These are phyloP conservation scores for Amylostereum chailletii DNA, from an alignment of 1,284 basidiomycete genomes.

Conservation along the genomic window DNA sequence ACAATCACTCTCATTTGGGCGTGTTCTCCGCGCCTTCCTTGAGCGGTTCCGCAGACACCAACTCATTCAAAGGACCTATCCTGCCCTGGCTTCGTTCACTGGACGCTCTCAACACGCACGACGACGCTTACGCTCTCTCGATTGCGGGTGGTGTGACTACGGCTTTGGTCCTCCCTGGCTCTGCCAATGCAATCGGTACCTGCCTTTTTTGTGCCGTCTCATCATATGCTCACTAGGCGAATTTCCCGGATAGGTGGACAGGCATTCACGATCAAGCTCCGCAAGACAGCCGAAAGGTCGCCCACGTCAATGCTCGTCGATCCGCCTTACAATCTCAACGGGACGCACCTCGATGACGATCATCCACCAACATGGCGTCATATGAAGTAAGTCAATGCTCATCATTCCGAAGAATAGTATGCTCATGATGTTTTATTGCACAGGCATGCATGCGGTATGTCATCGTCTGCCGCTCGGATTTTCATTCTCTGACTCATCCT, in stretches of 20 bases:
- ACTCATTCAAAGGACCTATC: conserved; percentile 26
- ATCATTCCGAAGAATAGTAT: not conserved
- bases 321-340: conserved; percentile 29
- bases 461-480: not conserved
- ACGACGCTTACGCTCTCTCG: conserved; percentile 25
- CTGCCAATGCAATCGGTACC: conserved; percentile 35
- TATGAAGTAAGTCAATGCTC: conserved; percentile 25
- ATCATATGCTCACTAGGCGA: too few species aligned
- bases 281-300: conserved; percentile 32
- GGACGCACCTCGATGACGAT: conserved; percentile 17
- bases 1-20: conserved; percentile 20
- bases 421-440: not conserved
- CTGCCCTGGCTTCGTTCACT: conserved; percentile 39
- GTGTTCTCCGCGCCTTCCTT: conserved; percentile 15
- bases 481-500: not conserved
- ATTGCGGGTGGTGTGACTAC: conserved; percentile 40
- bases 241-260: conserved; percentile 15
- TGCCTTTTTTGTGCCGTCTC: not conserved
- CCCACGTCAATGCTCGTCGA: conserved; percentile 36
- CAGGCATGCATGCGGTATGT: conserved; percentile 29
- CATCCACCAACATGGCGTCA: conserved; percentile 32
- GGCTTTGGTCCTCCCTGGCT: conserved; percentile 37
- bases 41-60: conserved; percentile 23
- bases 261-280: conserved; percentile 40
- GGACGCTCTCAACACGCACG: conserved; percentile 34